Evolutionary conservation across 768 basidiomycete genomes (phyloP).

Genomic region (Collybia nuda): DNA sequence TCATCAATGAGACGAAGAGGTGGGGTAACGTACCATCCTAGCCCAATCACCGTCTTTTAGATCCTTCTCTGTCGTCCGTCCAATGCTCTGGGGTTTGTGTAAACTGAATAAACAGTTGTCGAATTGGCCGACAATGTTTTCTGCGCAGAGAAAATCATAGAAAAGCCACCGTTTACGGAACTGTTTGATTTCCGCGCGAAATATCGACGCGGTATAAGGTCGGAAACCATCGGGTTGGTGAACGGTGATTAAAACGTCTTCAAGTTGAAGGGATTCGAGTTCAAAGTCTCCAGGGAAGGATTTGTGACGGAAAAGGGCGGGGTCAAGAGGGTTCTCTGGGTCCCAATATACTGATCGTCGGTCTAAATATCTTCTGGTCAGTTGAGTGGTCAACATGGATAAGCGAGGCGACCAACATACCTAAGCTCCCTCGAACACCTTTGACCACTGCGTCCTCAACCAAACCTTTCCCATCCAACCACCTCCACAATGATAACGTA

Average conservation of each 20-base stretch:
- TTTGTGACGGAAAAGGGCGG: constrained; percentile 76
- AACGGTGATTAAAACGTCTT: constrained; percentile 92
- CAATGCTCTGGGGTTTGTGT: constrained; percentile 95
- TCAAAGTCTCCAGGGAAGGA: constrained; percentile 86
- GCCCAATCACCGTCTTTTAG: constrained; percentile 82
- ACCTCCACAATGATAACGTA: constrained; percentile 83
- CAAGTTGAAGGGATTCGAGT: constrained; percentile 83
- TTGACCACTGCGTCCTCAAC: constrained; percentile 89
- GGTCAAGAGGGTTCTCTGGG: constrained; percentile 76
- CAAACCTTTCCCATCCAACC: constrained; percentile 95
- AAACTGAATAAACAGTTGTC: constrained; percentile 97
- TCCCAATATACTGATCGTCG: constrained; percentile 87
- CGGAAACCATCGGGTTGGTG: constrained; percentile 93
- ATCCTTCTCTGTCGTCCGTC: constrained; percentile 85
- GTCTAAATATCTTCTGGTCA: constrained; percentile 48
- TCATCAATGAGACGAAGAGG: not conserved
- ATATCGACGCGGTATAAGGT: constrained; percentile 90
- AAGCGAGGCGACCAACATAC: constrained; percentile 39
- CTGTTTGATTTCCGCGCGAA: constrained; percentile 82
- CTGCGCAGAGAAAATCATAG: constrained; percentile 92
- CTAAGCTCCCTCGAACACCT: constrained; percentile 91
- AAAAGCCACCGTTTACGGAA: constrained; percentile 95
- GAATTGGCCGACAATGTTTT: constrained; percentile 95
- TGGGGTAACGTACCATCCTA: constrained; percentile 68
- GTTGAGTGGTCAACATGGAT: not conserved